Conservation (phyloP, 495 filamentous ascomycete species). For the Mytilinidion resinicola region DNA sequence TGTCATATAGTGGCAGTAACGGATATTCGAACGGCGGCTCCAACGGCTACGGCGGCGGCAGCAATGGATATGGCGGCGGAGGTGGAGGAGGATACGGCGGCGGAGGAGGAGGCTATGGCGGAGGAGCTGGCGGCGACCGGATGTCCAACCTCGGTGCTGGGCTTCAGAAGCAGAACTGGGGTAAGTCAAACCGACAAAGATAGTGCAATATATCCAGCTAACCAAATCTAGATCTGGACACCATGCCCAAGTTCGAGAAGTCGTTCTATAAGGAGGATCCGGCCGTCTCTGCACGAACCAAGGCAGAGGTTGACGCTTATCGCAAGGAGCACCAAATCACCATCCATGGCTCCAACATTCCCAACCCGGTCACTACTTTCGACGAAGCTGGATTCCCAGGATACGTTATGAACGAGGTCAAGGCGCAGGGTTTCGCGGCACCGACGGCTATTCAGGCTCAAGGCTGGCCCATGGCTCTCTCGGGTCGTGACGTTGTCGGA, state of each 20-base stretch:
- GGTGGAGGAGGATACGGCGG: conserved; percentile 31
- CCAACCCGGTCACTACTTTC: conserved; percentile 90
- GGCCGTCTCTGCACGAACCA: conserved; percentile 64
- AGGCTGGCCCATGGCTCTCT: conserved; percentile 98
- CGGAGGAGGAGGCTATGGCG: conserved; percentile 40
- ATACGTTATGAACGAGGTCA: conserved; percentile 97
- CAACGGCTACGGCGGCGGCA: conserved; percentile 44
- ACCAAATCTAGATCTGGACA: conserved; percentile 54
- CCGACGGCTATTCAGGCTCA: conserved; percentile 97
- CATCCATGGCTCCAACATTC: conserved; percentile 68
- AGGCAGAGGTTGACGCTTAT: conserved; percentile 78
- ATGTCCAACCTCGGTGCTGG: conserved; percentile 87
- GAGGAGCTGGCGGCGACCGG: conserved; percentile 60
- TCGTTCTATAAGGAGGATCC: conserved; percentile 96
- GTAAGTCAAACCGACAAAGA: conserved; percentile 44
- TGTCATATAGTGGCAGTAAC: conserved; percentile 44
- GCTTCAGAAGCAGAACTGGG: conserved; percentile 81
- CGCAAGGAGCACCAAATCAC: conserved; percentile 74
- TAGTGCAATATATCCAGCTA: not conserved
- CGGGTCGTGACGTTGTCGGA: conserved; percentile 96
- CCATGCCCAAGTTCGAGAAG: conserved; percentile 95
- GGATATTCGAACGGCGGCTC: conserved; percentile 55
- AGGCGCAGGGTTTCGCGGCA: conserved; percentile 86
- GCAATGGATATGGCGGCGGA: conserved; percentile 43
- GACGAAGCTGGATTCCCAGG: conserved; percentile 95